Evolutionary conservation across 2,329 filamentous ascomycete species (phyloP), one percentile per base, ranked within the genome.

Genomic region (Sarocladium oryzae): DNA sequence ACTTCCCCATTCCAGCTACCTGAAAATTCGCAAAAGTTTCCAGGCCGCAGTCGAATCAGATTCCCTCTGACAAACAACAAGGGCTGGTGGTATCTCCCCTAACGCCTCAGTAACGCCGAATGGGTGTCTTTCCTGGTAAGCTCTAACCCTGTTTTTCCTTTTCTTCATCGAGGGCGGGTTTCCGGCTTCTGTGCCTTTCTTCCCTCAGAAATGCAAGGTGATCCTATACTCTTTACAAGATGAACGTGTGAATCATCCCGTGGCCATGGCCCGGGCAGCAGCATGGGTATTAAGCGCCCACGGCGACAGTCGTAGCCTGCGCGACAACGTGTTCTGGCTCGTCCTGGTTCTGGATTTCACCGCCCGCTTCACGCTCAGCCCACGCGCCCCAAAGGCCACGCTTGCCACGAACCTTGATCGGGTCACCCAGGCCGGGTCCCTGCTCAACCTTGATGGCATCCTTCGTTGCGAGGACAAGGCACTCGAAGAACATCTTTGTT

Each of bases 401-500:
- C 79, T 99, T 99, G 53, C 87, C 90, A 58, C 89, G 79, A 53
- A 99, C 87, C 53, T 85, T 79, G 62, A 99, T 89, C 13, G 86
- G 80, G 2, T 84, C 87, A 48, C 91, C 91, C 23, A 97, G 79
- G 33, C 77, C 79, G 55, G 84, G 75, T 46, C 80, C 79, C 69
- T 99, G 93, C 65, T 97, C 92, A 23, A 97, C 89, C 70, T 96
- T 96, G 71, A 99, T 88, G 24, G 93, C 93, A 65, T 99, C 93
- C 72, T 99, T 99, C 37, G 93, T 99, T 4, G 92, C 93, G 43
- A 99, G 78, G 2, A 99, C 93, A 21, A 99, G 77, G 51, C 93
- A 86, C 71, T 99, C 93, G 61, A 99, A 99, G 74, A 99, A 99
- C 90, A 99, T 96, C 77, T 96, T 96, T 38, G 93, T 99, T 0